Conservation (phyloP, 2,329 filamentous ascomycete genomes). For the Phialophora chinensis region DNA sequence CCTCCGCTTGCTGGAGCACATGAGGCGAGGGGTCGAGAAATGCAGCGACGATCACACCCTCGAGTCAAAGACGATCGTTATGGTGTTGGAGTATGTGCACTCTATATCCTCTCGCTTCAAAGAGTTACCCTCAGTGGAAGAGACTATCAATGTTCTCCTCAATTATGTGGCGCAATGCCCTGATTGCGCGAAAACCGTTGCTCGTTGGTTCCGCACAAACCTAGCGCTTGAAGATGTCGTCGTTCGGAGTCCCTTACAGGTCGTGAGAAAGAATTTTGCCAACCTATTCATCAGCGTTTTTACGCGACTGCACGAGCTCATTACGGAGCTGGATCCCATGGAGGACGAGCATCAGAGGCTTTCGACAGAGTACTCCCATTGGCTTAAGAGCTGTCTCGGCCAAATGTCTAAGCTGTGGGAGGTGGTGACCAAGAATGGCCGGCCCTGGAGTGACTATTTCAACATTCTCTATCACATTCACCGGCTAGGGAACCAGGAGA, state of each 20-base stretch:
- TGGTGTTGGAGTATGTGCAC: slow-evolving; percentile 68
- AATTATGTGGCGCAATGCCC: slow-evolving; percentile 51
- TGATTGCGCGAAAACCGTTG: slow-evolving; percentile 33
- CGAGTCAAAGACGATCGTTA: slow-evolving; percentile 52
- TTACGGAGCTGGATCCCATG: slow-evolving; percentile 2
- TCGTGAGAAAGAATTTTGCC: slow-evolving; percentile 34
- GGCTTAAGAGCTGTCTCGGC: slow-evolving; percentile 22
- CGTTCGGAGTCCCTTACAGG: slow-evolving; percentile 31
- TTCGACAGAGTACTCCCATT: slow-evolving; percentile 16
- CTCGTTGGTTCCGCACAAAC: slow-evolving; percentile 31
- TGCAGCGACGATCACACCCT: slow-evolving; percentile 57
- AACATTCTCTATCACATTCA: slow-evolving; percentile 71
- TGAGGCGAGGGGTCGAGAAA: slow-evolving; percentile 56
- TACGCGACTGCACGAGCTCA: slow-evolving; percentile 24
- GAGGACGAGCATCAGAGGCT: slow-evolving; percentile 14
- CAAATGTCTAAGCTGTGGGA: slow-evolving; percentile 33
- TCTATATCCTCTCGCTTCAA: slow-evolving; percentile 76
- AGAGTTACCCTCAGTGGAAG: slow-evolving; percentile 67
- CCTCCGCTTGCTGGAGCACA: slow-evolving; percentile 63
- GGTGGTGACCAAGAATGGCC: slow-evolving; percentile 40
- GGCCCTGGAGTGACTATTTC: slow-evolving; percentile 80
- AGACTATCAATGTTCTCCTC: slow-evolving; percentile 62
- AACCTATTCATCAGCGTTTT: slow-evolving; percentile 30
- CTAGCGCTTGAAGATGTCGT: slow-evolving; percentile 33
- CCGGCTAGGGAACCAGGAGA: slow-evolving; percentile 64